Evolutionary conservation across 164 flowering plant species (phyloP), one percentile per base, ranked within the genome.

Genomic region (Houttuynia cordata): DNA sequence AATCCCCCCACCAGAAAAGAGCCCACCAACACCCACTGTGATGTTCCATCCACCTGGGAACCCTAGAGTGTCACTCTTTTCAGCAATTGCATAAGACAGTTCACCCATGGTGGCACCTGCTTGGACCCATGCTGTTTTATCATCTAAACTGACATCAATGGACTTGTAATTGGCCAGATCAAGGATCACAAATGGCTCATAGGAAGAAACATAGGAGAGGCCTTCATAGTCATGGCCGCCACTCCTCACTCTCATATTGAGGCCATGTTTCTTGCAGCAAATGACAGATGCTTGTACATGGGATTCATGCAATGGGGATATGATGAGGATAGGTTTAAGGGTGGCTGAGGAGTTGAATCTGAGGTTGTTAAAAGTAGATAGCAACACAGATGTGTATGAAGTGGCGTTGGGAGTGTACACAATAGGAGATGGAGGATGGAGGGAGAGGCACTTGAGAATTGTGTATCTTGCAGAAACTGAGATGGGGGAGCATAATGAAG

Each of bases 171-270:
- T 70, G 40, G 39, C 3, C 24, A 76, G 62, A 49, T 73, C 76
- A 15, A 73, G 12, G n/a, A 70, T 24, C 9, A 76, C 19, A 24
- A 70, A 76, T 9, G 74, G 68, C 3, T 34, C 30, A 22, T 53
- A 30, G 13, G 24, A 10, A 14, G 37, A 9, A 19, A 62, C 20
- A 37, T 58, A 76, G 6, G 79, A 76, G 5, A 64, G 68, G 20
- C 76, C 74, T 24, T 75, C 79, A 42, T 72, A 75, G 64, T 72
- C 74, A 45, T 76, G 79, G 10, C 76, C 79, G 0, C 74, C 76
- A 50, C 79, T 72, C 22, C 62, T 55, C 50, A 68, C 34, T 24
- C 72, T 64, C 13, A 73, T n/a, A 22, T 65, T 70, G 30, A 73
- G 0, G 8, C 62, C 59, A 20, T 24, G 10, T 17, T 65, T 10